Conservation (phyloP, 2,329 filamentous ascomycete species). For the Monosporascus ibericus region DNA sequence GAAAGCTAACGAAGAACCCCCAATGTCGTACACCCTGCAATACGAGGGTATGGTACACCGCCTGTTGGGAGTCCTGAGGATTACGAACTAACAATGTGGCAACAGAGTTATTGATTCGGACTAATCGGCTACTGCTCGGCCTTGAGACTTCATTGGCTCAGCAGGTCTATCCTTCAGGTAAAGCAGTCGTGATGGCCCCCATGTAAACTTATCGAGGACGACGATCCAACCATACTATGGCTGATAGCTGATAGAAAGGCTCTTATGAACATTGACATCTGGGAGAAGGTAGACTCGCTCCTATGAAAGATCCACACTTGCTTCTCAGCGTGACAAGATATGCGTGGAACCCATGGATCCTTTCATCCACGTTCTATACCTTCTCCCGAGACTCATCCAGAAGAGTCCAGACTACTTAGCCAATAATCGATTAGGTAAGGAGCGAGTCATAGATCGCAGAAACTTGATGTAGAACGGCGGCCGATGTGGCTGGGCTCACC, state of each 20-base stretch:
- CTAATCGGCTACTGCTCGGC: slow-evolving; percentile 55
- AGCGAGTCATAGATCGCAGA: no score
- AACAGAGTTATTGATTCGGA: slow-evolving; percentile 62
- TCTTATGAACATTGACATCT: not conserved
- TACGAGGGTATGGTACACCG: slow-evolving; percentile 56
- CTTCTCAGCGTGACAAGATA: not conserved
- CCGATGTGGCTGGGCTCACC: no score
- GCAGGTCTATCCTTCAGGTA: slow-evolving; percentile 54
- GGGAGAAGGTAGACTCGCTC: not conserved
- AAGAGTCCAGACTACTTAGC: no score
- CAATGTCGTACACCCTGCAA: slow-evolving; percentile 63
- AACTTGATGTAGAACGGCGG: no score
- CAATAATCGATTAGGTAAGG: no score
- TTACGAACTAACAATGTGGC: slow-evolving; percentile 6
- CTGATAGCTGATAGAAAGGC: not conserved
- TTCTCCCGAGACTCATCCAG: no score
- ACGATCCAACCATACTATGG: not conserved
- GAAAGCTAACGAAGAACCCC: slow-evolving; percentile 54
- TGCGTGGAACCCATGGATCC: not conserved
- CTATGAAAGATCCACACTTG: not conserved
- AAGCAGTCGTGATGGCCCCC: slow-evolving; percentile 60
- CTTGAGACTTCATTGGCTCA: slow-evolving; percentile 60
- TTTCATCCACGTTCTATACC: not conserved
- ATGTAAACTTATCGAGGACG: slow-evolving; percentile 15
- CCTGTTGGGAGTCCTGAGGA: not conserved